Conservation (phyloP, 2,329 filamentous ascomycete genomes). For the Penicillium fuscoglaucum region DNA sequence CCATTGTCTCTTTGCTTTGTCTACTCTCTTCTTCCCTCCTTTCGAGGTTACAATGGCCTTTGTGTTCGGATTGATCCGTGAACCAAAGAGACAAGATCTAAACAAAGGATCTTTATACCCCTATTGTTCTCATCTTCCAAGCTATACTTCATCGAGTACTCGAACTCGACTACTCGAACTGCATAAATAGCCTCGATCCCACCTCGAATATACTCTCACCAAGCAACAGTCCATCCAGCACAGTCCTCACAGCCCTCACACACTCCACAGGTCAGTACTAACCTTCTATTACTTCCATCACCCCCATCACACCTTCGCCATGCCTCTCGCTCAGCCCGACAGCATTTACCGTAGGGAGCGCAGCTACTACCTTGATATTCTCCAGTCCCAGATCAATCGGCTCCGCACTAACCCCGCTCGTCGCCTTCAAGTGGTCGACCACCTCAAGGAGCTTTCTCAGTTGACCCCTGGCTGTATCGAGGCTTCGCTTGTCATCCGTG, state of each 20-base stretch:
- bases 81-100: background rate
- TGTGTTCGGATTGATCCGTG: background rate
- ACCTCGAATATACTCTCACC: background rate
- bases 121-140: background rate
- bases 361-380: background rate
- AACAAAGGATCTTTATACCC: background rate
- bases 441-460: background rate
- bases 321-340: background rate
- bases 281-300: background rate
- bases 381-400: background rate
- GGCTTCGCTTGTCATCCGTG: background rate
- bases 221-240: background rate
- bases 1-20: background rate
- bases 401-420: background rate
- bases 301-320: background rate
- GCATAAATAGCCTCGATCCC: background rate
- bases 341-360: background rate
- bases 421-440: background rate
- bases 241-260: background rate
- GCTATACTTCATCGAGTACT: background rate
- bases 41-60: background rate
- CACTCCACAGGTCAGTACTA: background rate
- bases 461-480: background rate
- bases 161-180: background rate
- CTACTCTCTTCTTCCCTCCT: background rate